These are phyloP conservation scores for Talaromyces piceae DNA, from an alignment of 2,329 filamentous ascomycete genomes.

Conservation along the genomic window DNA sequence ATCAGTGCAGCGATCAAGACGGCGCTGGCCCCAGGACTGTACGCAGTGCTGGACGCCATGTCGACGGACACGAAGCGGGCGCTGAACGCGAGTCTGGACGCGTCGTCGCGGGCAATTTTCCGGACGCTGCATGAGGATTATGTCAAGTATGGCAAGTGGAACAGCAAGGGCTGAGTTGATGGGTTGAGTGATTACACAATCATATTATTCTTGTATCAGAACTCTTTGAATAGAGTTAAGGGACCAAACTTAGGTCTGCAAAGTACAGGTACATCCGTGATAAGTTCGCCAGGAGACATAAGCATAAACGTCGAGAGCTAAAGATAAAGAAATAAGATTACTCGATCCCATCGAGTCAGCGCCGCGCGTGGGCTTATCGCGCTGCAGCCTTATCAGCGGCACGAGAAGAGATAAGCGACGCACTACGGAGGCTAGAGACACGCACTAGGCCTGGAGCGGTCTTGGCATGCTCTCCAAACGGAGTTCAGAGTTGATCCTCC, in stretches of 20 bases:
- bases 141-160: conserved; percentile 40
- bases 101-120: conserved; percentile 46
- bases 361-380: neutral
- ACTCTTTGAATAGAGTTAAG: too few relatives aligned
- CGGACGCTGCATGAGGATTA: conserved; percentile 49
- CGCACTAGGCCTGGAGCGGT: neutral
- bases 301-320: neutral
- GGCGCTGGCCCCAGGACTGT: conserved; percentile 45
- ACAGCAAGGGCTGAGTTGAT: conserved; percentile 20
- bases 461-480: neutral
- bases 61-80: conserved; percentile 43
- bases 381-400: conserved; percentile 1
- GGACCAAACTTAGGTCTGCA: neutral
- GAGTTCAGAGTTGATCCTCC: too few relatives aligned
- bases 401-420: neutral
- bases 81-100: conserved; percentile 46
- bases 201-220: too few relatives aligned
- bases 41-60: conserved; percentile 47
- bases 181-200: too few relatives aligned
- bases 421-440: neutral
- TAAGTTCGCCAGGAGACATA: neutral
- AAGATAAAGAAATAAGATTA: conserved; percentile 4
- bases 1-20: conserved; percentile 47
- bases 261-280: neutral
- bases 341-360: conserved; percentile 14